Base-by-base conservation (phyloP, 2,329 filamentous ascomycete species). In the Exophiala calicioides region DNA sequence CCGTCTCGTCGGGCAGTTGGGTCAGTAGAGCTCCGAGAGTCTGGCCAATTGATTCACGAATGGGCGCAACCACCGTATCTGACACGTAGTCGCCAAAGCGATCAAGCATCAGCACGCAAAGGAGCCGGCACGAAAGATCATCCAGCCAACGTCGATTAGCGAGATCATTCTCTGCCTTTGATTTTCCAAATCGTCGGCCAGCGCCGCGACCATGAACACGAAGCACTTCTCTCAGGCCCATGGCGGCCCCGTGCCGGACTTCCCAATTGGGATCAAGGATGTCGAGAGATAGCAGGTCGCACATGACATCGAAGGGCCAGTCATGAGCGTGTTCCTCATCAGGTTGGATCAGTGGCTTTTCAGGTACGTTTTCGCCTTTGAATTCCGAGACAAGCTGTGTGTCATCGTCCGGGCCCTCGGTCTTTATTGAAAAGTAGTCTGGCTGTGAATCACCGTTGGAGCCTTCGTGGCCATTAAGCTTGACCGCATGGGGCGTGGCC, bases 61-160 rank as follows among this genome's bases (percentile, higher is more conserved):
- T 96, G 0, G 93, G 93, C 0, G 93, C 93, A 30, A 98, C 90
- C 1, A 94, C 95, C 42, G 89, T 98, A 66, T 98, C 93, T 4
- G 90, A 95, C 49, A 94, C 93, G 70, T 96, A 98, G 64, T 98
- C 93, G 46, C 90, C 94, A 63, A 98, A 98, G 42, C 90, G 84
- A 69, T 98, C 93, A 12, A 98, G 82, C 84, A 98, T 96, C 60
- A 98, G 85, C 41, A 98, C 90, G 64, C 88, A 95, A 67, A 90
- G 91, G 37, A 98, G 79, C 19, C 93, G 86, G 61, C 90, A 96
- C n/a, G 90, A 89, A 40, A 98, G 77, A 62, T 98, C 91, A 62
- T 97, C 88, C 15, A 98, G 79, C 90, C 90, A 98, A 63, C 76
- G 79, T 52, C 85, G 81, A 60, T 97, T 98, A 33, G 88, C 74